Base-by-base conservation (phyloP, 805 yeast species). In the Komagataella pseudopastoris region DNA sequence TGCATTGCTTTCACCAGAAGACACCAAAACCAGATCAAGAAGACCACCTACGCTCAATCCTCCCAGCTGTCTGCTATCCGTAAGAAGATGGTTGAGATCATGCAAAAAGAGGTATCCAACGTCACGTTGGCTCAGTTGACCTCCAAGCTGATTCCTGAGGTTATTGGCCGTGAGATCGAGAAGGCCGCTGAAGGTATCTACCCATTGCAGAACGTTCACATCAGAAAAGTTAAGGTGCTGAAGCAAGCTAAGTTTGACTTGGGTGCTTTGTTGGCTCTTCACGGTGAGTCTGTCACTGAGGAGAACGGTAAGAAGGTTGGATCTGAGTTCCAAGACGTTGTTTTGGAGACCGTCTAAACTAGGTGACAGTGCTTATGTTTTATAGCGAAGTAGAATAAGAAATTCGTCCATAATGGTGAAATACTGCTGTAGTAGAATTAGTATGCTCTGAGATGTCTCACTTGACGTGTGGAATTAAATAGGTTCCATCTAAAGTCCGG, bases 1-100 rank as follows among this genome's bases (percentile, higher is more conserved):
- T 93, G 91, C 72, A 88, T 91, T 78, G 98, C 95, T 60, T 90
- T 90, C 95, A 91, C 98, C 79, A 89, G 85, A 84, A 88, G 96
- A 76, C 90, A 86, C 74, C 83, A 89, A 65, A 88, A 87, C 85
- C 98, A 90, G 78, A 81, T 90, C 73, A 91, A 88, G 85, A 91
- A 88, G 85, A 88, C 96, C 68, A 80, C 96, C 64, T 90, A 90
- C 76, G 98, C 98, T 70, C 96, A 90, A 81, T 78, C 95, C 58
- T 90, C 98, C 62, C 93, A 90, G 78, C 84, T 90, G 77, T 89
- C 96, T 77, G 95, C 88, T 72, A 87, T 89, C 68, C 87, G 98
- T 83, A 90, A 90, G 79, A 88, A 85, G 82, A 89, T 90, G 88
- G 76, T 79, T 66, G 97, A 91, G 72, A 88, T 90, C 75, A 88